Percentiles rank a stretch among this genome's conserved stretches.
phyloP scores from a whole-genome alignment of 2,329 filamentous ascomycete genomes.

The Pseudopyricularia cyperi region DNA sequence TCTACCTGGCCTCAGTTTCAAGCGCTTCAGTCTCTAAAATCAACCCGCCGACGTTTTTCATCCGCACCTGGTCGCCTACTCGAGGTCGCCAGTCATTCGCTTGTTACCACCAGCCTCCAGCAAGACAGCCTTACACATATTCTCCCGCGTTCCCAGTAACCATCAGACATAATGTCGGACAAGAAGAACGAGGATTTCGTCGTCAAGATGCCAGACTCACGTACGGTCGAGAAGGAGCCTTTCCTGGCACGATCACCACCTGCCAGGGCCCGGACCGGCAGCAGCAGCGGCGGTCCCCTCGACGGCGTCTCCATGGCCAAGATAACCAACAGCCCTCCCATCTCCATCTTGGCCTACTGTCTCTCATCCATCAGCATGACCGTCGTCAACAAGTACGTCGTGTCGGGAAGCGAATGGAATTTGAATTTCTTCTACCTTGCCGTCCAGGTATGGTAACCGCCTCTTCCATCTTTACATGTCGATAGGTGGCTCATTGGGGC shows the following conservation, averaged over 20 bases:
- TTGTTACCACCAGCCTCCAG: neutral
- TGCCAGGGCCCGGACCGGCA: constrained; percentile 15
- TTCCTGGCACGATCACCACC: constrained; percentile 30
- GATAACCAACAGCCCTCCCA: constrained; percentile 60
- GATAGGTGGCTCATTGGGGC: too few species aligned
- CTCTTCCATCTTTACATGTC: neutral
- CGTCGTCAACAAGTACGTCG: constrained; percentile 97
- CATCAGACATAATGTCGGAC: constrained; percentile 51
- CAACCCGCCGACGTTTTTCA: neutral
- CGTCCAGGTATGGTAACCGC: constrained; percentile 60
- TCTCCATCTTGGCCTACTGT: constrained; percentile 85
- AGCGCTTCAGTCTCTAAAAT: neutral
- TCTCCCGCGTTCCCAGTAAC: neutral
- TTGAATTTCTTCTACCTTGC: constrained; percentile 90
- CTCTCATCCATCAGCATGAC: constrained; percentile 98
- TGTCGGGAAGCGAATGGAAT: constrained; percentile 85
- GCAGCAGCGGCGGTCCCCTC: constrained; percentile 11
- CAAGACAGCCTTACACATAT: neutral
- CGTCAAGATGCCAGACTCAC: constrained; percentile 54
- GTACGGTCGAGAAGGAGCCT: constrained; percentile 37
- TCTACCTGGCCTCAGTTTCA: neutral
- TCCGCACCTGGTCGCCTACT: neutral
- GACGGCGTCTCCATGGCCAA: constrained; percentile 23
- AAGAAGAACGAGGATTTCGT: constrained; percentile 79
- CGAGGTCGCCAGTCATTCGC: neutral